These are phyloP conservation scores for Candida sojae DNA, from an alignment of 1,139 yeast species.

Conservation along the genomic window DNA sequence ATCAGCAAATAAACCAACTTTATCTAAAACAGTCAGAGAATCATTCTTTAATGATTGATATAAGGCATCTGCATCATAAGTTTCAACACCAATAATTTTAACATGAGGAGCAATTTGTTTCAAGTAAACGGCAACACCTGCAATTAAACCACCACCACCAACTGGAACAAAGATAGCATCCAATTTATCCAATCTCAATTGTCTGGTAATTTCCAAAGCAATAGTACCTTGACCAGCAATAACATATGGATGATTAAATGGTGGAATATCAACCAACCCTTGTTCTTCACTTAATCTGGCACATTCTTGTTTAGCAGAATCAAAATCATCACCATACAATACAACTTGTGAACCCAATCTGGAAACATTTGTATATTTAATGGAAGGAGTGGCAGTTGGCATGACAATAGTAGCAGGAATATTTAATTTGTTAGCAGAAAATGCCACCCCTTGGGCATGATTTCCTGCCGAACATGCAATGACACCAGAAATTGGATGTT, in stretches of 20 bases:
- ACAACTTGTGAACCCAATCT: conserved; percentile 94
- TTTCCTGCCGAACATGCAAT: conserved; percentile 98
- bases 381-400: conserved; percentile 97
- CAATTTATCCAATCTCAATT: conserved; percentile 73
- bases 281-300: conserved; percentile 64
- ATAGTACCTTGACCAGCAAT: conserved; percentile 99
- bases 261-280: conserved; percentile 88
- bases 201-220: conserved; percentile 90
- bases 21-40: conserved; percentile 55
- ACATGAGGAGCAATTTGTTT: conserved; percentile 98
- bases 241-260: conserved; percentile 96
- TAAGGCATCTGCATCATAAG: conserved; percentile 92
- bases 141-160: conserved; percentile 96
- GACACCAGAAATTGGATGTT: conserved; percentile 76
- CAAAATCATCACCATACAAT: conserved; percentile 90
- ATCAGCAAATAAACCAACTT: conserved; percentile 98
- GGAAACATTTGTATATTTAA: conserved; percentile 87
- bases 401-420: conserved; percentile 95
- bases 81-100: conserved; percentile 93
- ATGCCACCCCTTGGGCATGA: conserved; percentile 99
- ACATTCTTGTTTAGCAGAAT: conserved; percentile 89
- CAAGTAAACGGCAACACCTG: conserved; percentile 87
- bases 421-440: conserved; percentile 76
- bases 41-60: conserved; percentile 65
- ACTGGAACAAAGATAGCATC: conserved; percentile 89